Evolutionary conservation across 2,329 filamentous ascomycete species (phyloP).

Genomic region (Helicocarpus griseus): DNA sequence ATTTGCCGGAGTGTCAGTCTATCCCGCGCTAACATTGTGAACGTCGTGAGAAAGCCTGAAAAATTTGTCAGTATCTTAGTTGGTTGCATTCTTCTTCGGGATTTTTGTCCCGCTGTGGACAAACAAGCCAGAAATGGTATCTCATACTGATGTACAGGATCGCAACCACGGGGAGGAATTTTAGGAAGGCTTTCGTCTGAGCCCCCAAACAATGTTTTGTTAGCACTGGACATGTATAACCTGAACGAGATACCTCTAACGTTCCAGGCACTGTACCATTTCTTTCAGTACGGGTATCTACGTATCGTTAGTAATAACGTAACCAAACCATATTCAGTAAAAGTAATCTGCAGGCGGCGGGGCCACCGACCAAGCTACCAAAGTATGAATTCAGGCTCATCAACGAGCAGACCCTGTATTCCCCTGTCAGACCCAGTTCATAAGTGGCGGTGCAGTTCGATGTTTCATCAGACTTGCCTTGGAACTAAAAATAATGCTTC

Average conservation of each 20-base stretch:
- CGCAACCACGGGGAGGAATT: slow-evolving; percentile 67
- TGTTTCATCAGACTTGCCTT: slow-evolving; percentile 30
- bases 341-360: slow-evolving; percentile 7
- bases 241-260: background rate
- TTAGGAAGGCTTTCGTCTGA: slow-evolving; percentile 74
- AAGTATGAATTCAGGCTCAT: slow-evolving; percentile 83
- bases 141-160: slow-evolving; percentile 66
- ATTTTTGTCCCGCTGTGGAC: slow-evolving; percentile 5
- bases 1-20: slow-evolving; percentile 46
- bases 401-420: slow-evolving; percentile 67
- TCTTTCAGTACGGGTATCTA: slow-evolving; percentile 81
- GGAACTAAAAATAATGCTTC: slow-evolving; percentile 87
- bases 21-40: slow-evolving; percentile 50
- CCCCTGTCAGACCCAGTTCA: background rate
- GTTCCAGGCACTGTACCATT: slow-evolving; percentile 49
- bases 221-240: slow-evolving; percentile 4
- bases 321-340: too few species aligned
- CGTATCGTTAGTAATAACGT: too few species aligned
- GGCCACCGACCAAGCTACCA: slow-evolving; percentile 38
- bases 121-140: background rate
- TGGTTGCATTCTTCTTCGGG: slow-evolving; percentile 6
- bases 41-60: slow-evolving; percentile 72
- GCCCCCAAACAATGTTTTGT: background rate
- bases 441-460: slow-evolving; percentile 4
- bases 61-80: background rate